phyloP scores from a whole-genome alignment of 1,139 yeast genomes.

The Scheffersomyces lignicola region DNA sequence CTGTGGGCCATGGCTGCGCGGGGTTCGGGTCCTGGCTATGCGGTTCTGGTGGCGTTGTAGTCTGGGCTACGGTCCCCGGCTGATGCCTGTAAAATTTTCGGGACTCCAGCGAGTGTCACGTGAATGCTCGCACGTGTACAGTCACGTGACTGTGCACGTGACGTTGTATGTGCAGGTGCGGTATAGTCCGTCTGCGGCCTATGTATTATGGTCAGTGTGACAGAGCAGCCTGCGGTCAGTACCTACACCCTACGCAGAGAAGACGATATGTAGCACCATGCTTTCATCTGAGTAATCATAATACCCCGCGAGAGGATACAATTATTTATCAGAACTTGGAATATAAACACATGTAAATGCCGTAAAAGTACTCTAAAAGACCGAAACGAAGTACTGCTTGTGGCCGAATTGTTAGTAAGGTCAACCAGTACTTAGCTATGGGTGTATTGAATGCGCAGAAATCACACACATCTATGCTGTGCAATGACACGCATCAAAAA shows the following conservation, averaged over 20 bases:
- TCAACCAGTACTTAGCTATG: slow-evolving; percentile 58
- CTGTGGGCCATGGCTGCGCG: slow-evolving; percentile 71
- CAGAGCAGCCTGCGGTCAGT: no score
- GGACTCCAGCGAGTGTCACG: no score
- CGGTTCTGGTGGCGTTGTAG: background rate
- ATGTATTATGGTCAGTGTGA: no score
- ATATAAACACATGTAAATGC: slow-evolving; percentile 26
- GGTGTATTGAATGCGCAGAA: slow-evolving; percentile 12
- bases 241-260: background rate
- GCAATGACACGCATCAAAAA: slow-evolving; percentile 22
- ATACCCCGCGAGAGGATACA: slow-evolving; percentile 17
- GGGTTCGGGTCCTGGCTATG: background rate
- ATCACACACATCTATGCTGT: slow-evolving; percentile 13
- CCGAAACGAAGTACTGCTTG: slow-evolving; percentile 74
- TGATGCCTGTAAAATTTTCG: no score
- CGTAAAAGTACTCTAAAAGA: slow-evolving; percentile 56
- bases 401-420: slow-evolving; percentile 63
- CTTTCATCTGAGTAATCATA: slow-evolving; percentile 37
- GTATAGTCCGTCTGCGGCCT: no score
- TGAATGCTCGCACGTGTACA: no score
- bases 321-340: slow-evolving; percentile 24
- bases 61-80: no score
- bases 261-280: slow-evolving; percentile 48
- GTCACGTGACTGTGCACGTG: no score
- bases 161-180: no score